These are phyloP conservation scores for Colletotrichum viniferum DNA, from an alignment of 2,329 filamentous ascomycete species.

Conservation along the genomic window DNA sequence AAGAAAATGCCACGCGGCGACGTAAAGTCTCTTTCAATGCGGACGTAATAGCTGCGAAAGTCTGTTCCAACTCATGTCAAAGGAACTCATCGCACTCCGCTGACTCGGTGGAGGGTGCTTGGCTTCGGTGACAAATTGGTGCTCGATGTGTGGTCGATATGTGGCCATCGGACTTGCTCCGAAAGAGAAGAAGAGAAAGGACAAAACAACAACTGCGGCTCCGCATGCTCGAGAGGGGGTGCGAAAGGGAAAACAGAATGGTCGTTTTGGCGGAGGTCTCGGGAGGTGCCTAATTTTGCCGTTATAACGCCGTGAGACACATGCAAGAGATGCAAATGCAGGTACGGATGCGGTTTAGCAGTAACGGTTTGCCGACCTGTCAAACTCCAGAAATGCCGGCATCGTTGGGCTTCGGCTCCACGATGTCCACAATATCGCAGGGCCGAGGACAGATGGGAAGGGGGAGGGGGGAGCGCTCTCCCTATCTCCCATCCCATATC, in stretches of 20 bases:
- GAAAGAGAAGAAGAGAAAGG: not conserved
- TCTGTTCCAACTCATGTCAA: not conserved
- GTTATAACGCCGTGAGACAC: not conserved
- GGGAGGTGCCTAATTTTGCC: slow-evolving; percentile 8
- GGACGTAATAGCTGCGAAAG: not conserved
- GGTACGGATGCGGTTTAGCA: not conserved
- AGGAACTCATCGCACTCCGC: not conserved
- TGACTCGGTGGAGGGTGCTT: not conserved
- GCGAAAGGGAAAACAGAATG: not conserved
- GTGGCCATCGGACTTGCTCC: not conserved
- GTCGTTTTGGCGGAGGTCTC: not conserved
- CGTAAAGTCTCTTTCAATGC: not conserved
- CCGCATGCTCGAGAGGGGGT: not conserved
- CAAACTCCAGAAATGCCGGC: not conserved
- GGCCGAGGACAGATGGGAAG: not conserved
- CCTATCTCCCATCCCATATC: not conserved
- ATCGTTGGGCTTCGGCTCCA: not conserved
- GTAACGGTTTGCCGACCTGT: not conserved
- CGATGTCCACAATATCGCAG: not conserved
- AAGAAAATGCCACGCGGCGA: not conserved
- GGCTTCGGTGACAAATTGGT: not conserved
- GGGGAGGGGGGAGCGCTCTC: not conserved
- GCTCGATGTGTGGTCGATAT: not conserved
- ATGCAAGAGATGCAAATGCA: not conserved
- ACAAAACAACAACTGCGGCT: not conserved